Conservation (phyloP, 2,329 filamentous ascomycete genomes). For the Microsporum ferrugineum region DNA sequence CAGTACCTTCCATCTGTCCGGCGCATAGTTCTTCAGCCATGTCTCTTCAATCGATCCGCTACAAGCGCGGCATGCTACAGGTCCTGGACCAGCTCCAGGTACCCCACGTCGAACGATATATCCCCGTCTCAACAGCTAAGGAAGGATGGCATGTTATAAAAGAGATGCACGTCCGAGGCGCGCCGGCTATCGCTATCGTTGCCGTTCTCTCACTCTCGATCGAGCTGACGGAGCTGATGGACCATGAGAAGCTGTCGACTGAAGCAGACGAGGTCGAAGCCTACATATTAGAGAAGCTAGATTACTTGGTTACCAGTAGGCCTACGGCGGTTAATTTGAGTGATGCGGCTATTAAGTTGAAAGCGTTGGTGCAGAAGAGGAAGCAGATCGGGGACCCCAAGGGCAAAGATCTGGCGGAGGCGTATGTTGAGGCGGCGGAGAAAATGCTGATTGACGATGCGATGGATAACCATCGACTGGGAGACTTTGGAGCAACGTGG, state of each 20-base stretch:
- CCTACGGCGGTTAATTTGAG: conserved; percentile 91
- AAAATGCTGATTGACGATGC: conserved; percentile 79
- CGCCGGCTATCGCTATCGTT: conserved; percentile 96
- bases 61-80: conserved; percentile 43
- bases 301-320: conserved; percentile 77
- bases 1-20: neutral
- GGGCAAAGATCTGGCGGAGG: conserved; percentile 45
- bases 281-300: conserved; percentile 64
- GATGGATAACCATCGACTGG: conserved; percentile 76
- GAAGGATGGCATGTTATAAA: conserved; percentile 57
- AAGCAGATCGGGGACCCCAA: conserved; percentile 24
- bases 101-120: conserved; percentile 48
- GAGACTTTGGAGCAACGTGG: conserved; percentile 72
- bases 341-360: conserved; percentile 77
- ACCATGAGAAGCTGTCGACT: conserved; percentile 32
- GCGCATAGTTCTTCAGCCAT: neutral
- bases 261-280: conserved; percentile 50
- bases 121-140: conserved; percentile 42
- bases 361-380: conserved; percentile 46
- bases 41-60: conserved; percentile 49
- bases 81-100: conserved; percentile 54
- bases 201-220: conserved; percentile 79
- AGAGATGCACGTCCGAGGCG: conserved; percentile 57
- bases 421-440: conserved; percentile 72
- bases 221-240: conserved; percentile 50